Conservation (phyloP, 768 basidiomycete species). For the Tricholoma flavovirens region DNA sequence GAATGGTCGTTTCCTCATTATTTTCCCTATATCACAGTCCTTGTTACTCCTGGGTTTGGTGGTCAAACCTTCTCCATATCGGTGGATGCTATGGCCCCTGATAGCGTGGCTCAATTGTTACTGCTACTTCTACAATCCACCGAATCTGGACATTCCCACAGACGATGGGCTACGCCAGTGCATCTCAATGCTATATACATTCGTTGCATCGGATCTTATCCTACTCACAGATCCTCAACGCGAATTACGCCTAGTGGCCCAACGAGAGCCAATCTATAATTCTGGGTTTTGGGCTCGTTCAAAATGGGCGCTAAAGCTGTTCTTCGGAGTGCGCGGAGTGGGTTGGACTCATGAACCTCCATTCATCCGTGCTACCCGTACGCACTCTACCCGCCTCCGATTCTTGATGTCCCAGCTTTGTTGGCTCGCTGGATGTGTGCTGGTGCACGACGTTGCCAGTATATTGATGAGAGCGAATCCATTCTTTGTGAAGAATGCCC, state of each 20-base stretch:
- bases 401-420: slow-evolving; percentile 19
- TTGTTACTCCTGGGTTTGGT: background rate
- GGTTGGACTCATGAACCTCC: slow-evolving; percentile 24
- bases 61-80: slow-evolving; percentile 10
- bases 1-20: slow-evolving; percentile 20
- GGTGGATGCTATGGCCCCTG: slow-evolving; percentile 10
- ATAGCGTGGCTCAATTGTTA: slow-evolving; percentile 2
- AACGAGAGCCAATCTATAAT: slow-evolving; percentile 12
- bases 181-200: background rate
- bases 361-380: slow-evolving; percentile 14
- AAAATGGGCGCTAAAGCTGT: slow-evolving; percentile 19
- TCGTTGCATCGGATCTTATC: slow-evolving; percentile 11
- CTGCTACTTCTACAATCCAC: slow-evolving; percentile 5
- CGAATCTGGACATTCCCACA: background rate
- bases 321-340: slow-evolving; percentile 21
- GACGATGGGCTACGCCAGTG: slow-evolving; percentile 6
- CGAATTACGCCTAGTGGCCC: slow-evolving; percentile 13
- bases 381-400: slow-evolving; percentile 9
- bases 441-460: slow-evolving; percentile 19
- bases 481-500: slow-evolving; percentile 8
- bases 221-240: slow-evolving; percentile 23
- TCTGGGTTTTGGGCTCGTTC: slow-evolving; percentile 16
- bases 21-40: slow-evolving; percentile 13
- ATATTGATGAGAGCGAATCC: slow-evolving; percentile 16
- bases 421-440: slow-evolving; percentile 6